Percentiles rank a stretch among this genome's conserved stretches.
These are phyloP conservation scores for Lecanicillium sp. DNA, from an alignment of 2,329 filamentous ascomycete genomes.

Conservation along the genomic window DNA sequence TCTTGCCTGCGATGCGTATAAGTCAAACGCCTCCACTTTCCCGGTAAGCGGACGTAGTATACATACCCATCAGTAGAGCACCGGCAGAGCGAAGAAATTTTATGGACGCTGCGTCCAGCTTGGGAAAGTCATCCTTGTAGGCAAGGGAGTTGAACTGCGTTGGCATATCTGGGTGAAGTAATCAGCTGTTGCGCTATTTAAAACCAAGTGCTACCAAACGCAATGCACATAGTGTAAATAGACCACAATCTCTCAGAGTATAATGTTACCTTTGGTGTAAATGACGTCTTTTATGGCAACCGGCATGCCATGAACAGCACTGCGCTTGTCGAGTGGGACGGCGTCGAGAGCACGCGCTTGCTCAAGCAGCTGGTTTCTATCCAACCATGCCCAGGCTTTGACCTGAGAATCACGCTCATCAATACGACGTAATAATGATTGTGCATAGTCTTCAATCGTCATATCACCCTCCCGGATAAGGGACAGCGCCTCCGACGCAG, in stretches of 20 bases:
- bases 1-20: constrained; percentile 22
- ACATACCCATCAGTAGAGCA: constrained; percentile 5
- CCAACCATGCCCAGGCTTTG: constrained; percentile 43
- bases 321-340: constrained; percentile 37
- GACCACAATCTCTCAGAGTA: not conserved
- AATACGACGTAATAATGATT: constrained; percentile 38
- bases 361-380: constrained; percentile 36
- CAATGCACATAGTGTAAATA: not conserved
- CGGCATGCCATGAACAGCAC: constrained; percentile 48
- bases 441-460: constrained; percentile 41
- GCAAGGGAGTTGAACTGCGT: constrained; percentile 48
- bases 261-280: constrained; percentile 44
- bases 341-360: constrained; percentile 43
- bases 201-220: not conserved
- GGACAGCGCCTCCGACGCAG: constrained; percentile 30
- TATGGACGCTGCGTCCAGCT: constrained; percentile 14
- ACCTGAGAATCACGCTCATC: constrained; percentile 34
- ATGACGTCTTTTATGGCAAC: constrained; percentile 56
- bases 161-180: constrained; percentile 40
- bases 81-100: constrained; percentile 9
- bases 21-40: no score
- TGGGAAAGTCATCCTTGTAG: constrained; percentile 29
- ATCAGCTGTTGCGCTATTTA: not conserved
- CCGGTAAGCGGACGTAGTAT: no score
- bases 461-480: constrained; percentile 31